Evolutionary conservation across 73 alveolate genomes (phyloP), one percentile per base, ranked within the genome.

Genomic region (Stentor coeruleus): DNA sequence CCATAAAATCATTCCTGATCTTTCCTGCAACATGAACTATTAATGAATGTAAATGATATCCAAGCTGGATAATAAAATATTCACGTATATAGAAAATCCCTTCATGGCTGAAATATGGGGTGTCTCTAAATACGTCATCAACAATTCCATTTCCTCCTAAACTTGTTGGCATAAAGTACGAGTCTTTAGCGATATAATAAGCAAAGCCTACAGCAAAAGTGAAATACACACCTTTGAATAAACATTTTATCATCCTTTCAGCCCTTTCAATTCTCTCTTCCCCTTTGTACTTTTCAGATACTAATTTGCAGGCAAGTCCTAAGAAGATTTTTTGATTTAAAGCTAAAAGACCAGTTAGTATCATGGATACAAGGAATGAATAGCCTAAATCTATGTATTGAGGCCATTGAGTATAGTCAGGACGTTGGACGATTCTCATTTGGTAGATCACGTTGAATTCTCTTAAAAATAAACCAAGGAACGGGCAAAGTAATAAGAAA

Each of bases 11-110:
- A n/a, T n/a, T n/a, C n/a, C n/a, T n/a, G n/a, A n/a, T n/a, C n/a
- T n/a, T n/a, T n/a, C n/a, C n/a, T n/a, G n/a, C n/a, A n/a, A n/a
- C n/a, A n/a, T n/a, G n/a, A n/a, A n/a, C n/a, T n/a, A n/a, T n/a
- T 49, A 57, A 57, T 20, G 73, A 57, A 20, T 57, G 15, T 20
- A 57, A 31, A 57, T 57, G 73, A 57, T 57, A 57, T 1, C 73
- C 73, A 20, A 57, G 73, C 73, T 57, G 73, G 73, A 57, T 57
- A n/a, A 57, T 57, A 57, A 57, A 31, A 57, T 57, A 57, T 2
- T 57, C 73, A n/a, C 73, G 15, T 31, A 57, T 20, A 1, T 20
- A 57, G 28, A 31, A 31, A n/a, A 0, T 1, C 28, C 28, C 28
- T 57, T 57, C 73, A 20, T 57, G 73, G n/a, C n/a, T n/a, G n/a